Percentiles rank a stretch among this genome's conserved stretches.
These are phyloP conservation scores for Arthroderma uncinatum DNA, from an alignment of 2,329 filamentous ascomycete genomes.

Conservation along the genomic window DNA sequence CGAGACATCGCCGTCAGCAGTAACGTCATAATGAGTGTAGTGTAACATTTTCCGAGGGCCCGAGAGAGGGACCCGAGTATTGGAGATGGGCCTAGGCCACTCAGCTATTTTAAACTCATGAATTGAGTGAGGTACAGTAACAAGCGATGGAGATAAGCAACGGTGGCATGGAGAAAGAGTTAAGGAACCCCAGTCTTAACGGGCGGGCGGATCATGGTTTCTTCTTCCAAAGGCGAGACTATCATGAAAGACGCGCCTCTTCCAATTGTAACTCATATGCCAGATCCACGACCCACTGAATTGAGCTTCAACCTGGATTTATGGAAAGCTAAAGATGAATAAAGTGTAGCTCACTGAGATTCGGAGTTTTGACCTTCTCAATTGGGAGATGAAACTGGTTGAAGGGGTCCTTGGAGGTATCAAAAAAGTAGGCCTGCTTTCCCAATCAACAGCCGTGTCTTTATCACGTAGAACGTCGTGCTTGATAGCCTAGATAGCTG, in stretches of 20 bases:
- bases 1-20: background rate
- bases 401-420: background rate
- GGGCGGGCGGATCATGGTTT: background rate
- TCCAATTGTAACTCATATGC: background rate
- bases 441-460: background rate
- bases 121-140: background rate
- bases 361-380: background rate
- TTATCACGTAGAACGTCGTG: background rate
- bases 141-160: background rate
- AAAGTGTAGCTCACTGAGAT: background rate
- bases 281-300: background rate
- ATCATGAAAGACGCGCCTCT: background rate
- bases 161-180: background rate
- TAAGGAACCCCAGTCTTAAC: background rate
- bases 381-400: background rate
- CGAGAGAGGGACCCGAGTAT: conserved; percentile 2
- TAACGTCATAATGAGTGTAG: background rate
- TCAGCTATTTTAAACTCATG: background rate
- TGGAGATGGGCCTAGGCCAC: background rate
- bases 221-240: background rate
- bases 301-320: background rate
- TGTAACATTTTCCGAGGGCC: background rate
- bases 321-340: background rate
- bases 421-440: background rate
- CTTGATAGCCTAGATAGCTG: background rate